These are phyloP conservation scores for Boechera retrofracta DNA, from an alignment of 345 rosid genomes.

Conservation along the genomic window DNA sequence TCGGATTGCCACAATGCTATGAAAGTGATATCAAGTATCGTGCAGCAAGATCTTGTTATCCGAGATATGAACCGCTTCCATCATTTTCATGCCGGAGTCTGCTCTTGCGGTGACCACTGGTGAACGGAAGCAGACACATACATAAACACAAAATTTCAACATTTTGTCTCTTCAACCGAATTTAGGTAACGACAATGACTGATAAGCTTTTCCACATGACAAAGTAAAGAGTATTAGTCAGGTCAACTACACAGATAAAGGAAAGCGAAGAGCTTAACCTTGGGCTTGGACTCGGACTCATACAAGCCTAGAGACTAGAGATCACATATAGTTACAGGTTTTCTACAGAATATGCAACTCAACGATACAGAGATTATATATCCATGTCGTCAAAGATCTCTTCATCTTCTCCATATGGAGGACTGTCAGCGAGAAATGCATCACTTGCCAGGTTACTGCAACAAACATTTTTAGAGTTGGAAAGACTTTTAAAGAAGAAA, in stretches of 20 bases:
- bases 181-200: slow-evolving; percentile 14
- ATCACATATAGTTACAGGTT: slow-evolving; percentile 10
- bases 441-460: slow-evolving; percentile 83
- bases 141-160: slow-evolving; percentile 21
- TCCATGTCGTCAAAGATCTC: slow-evolving; percentile 87
- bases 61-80: slow-evolving; percentile 90
- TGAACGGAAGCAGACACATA: slow-evolving; percentile 44
- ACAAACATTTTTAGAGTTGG: slow-evolving; percentile 21
- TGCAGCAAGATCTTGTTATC: slow-evolving; percentile 68
- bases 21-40: slow-evolving; percentile 67
- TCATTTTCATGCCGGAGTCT: slow-evolving; percentile 69
- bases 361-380: slow-evolving; percentile 54
- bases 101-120: slow-evolving; percentile 90
- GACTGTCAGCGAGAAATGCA: slow-evolving; percentile 54
- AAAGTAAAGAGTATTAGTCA: slow-evolving; percentile 16
- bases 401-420: slow-evolving; percentile 61
- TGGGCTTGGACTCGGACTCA: slow-evolving; percentile 26
- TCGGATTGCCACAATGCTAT: slow-evolving; percentile 77
- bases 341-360: slow-evolving; percentile 39
- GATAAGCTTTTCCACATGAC: slow-evolving; percentile 29
- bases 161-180: slow-evolving; percentile 21
- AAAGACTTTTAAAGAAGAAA: not conserved
- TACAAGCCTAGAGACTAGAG: slow-evolving; percentile 38
- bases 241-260: slow-evolving; percentile 44
- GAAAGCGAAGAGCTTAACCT: slow-evolving; percentile 44